phyloP scores from a whole-genome alignment of 2,329 filamentous ascomycete genomes.

The Pseudogymnoascus sp. region DNA sequence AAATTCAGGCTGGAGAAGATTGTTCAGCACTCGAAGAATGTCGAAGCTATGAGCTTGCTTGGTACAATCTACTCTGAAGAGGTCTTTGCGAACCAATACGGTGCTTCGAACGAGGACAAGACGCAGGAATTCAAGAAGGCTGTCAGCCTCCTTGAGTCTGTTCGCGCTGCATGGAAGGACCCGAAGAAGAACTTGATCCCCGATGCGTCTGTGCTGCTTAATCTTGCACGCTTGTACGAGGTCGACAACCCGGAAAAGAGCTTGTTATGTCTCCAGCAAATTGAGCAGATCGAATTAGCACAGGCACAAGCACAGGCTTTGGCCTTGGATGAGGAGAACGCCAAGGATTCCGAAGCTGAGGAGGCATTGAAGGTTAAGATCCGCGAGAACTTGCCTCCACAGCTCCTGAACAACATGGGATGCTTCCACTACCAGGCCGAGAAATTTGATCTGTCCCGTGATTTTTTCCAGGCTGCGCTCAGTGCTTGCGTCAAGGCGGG shows the following conservation, averaged over 20 bases:
- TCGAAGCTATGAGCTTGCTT: slow-evolving; percentile 86
- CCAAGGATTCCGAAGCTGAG: slow-evolving; percentile 52
- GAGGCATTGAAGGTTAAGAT: slow-evolving; percentile 52
- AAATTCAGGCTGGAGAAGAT: slow-evolving; percentile 94
- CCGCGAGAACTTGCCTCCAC: slow-evolving; percentile 74
- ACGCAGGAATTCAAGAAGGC: slow-evolving; percentile 79
- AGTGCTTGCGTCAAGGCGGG: slow-evolving; percentile 77
- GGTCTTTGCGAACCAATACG: slow-evolving; percentile 70
- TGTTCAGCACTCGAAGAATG: slow-evolving; percentile 70
- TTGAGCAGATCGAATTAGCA: slow-evolving; percentile 82
- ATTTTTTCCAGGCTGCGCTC: slow-evolving; percentile 87
- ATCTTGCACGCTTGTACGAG: slow-evolving; percentile 88
- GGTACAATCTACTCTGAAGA: slow-evolving; percentile 93
- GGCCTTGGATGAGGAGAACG: slow-evolving; percentile 61
- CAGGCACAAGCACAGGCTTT: slow-evolving; percentile 32
- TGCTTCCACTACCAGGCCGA: slow-evolving; percentile 90
- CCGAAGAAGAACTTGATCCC: slow-evolving; percentile 73
- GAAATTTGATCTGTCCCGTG: slow-evolving; percentile 69
- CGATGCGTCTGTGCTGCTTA: slow-evolving; percentile 82
- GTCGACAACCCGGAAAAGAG: slow-evolving; percentile 79
- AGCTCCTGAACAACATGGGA: slow-evolving; percentile 93
- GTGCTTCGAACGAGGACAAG: slow-evolving; percentile 76
- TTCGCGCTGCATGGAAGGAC: slow-evolving; percentile 86
- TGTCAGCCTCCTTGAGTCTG: slow-evolving; percentile 72
- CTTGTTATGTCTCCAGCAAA: slow-evolving; percentile 81